A percentile compares a stretch with the other conserved stretches of the same genome.
phyloP scores from a whole-genome alignment of 2,329 filamentous ascomycete genomes.

The Aureobasidium mangrovei region DNA sequence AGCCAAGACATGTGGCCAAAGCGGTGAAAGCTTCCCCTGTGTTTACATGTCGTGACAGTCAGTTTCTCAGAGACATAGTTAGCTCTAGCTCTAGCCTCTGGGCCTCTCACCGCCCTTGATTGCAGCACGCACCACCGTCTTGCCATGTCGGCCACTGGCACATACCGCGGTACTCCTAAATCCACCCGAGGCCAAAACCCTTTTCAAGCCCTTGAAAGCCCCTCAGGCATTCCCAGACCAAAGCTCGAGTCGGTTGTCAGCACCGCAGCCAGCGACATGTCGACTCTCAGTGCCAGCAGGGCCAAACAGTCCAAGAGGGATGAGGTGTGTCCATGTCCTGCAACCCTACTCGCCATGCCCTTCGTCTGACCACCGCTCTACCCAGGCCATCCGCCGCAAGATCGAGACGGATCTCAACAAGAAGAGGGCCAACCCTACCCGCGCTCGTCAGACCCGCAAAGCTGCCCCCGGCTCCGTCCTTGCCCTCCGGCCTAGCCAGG shows the following conservation, averaged over 20 bases:
- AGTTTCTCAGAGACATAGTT: conserved; percentile 1
- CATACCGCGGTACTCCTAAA: conserved; percentile 64
- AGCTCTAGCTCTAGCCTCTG: neutral
- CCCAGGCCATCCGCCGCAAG: conserved; percentile 87
- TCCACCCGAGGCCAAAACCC: conserved; percentile 51
- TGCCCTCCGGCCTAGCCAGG: conserved; percentile 87
- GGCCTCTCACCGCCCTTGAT: conserved; percentile 4
- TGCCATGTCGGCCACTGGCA: conserved; percentile 53
- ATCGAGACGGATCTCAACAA: conserved; percentile 97
- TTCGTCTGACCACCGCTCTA: conserved; percentile 12
- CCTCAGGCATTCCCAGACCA: conserved; percentile 59
- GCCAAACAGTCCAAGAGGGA: conserved; percentile 96
- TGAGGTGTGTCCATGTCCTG: conserved; percentile 56
- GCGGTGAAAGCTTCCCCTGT: neutral
- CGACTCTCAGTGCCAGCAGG: conserved; percentile 82
- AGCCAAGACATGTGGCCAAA: neutral
- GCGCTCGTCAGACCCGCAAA: conserved; percentile 79
- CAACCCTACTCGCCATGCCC: neutral
- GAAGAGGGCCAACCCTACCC: conserved; percentile 75
- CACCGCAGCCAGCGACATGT: conserved; percentile 50
- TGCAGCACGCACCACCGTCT: conserved; percentile 8
- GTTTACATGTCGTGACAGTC: conserved; percentile 6
- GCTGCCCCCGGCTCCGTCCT: conserved; percentile 93
- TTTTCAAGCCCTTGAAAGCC: conserved; percentile 49
- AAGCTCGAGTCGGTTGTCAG: conserved; percentile 50